Evolutionary conservation across 2,329 filamentous ascomycete species (phyloP), one percentile per base, ranked within the genome.

Genomic region (Lecanicillium sp.): DNA sequence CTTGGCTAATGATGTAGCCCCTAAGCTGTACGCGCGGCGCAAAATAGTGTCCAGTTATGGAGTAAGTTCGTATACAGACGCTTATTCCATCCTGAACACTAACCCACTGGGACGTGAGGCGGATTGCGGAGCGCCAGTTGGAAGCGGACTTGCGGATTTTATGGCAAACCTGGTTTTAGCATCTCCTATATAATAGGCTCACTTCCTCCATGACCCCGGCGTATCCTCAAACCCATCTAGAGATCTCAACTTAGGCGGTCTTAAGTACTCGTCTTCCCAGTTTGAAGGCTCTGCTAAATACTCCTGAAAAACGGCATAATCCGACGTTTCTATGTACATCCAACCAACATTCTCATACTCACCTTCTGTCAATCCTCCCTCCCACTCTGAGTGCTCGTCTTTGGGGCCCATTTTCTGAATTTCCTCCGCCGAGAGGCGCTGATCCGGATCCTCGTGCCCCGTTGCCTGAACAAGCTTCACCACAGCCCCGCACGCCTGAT

Each of bases 311-410:
- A 31, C 29, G 17, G 27, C 36, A 29, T 43, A 43, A 17, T 39
- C 36, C 12, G 27, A 29, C 17, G 19, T 27, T 9, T 43, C 31
- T 11, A 43, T 29, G 28, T 43, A 43, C 41, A 39, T 36, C 41
- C 41, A 43, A 15, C 41, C 41, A 29, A 43, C 41, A 29, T 43
- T 33, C 28, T 43, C 36, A 35, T 20, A 43, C 25, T 43, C 41
- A 29, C 19, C 30, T 14, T 37, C 37, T n/a, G 36, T 39, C 13
- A 22, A 28, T 33, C 41, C 41, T 11, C 37, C 41, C 11, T 43
- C 36, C 41, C 36, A 39, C 17, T 10, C 25, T 7, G 33, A 34
- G 15, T 28, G 31, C 22, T 32, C 27, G 17, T 39, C 36, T 19
- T 19, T 31, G 10, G 27, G 17, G 13, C 18, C 17, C 35, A 36